Evolutionary conservation across 208 protist species (phyloP), one percentile per base, ranked within the genome.

Genomic region (Tritrichomonas musculus): DNA sequence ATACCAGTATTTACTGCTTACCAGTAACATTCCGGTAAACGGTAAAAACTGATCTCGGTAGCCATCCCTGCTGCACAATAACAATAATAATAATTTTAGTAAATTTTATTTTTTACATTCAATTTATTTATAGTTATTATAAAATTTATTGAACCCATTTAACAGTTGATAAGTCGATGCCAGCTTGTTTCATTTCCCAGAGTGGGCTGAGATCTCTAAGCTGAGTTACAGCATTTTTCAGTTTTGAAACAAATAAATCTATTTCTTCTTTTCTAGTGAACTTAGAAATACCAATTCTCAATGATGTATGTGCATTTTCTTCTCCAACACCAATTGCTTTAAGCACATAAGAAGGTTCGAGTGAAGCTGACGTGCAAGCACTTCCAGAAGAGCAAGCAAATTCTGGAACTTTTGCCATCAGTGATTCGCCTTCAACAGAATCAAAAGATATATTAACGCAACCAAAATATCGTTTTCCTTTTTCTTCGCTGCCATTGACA

Each of bases 271-370:
- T 96, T 1, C 98, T 99, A 13, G 98, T 99, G 95, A 99, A 99
- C 92, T 98, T 97, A 69, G 98, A 97, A 92, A 99, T 98, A 93
- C 98, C 98, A 93, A 99, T 99, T 95, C 99, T 88, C 11, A 99
- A 97, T 9, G 97, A 99, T n/a, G 98, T 99, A 95, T 99, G 98
- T 17, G 98, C 98, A 93, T 99, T 97, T 53, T 99, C 98, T 60
- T 99, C 98, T 65, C 97, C 65, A 22, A 99, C 96, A 92, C 98
- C 98, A n/a, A 99, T 96, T 13, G 98, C 98, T 55, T 98, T 96
- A 27, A 99, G 96, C 0, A 99, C 98, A 94, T 99, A 99, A 72
- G 97, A 99, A 39, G 98, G 98, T 96, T 99, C 98, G 33, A 99
- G 95, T 9, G 98, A 99, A 47, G 98, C 98, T 75, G 97, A 98